phyloP scores from a whole-genome alignment of 257 asterid species.

The Nemophila menziesii region DNA sequence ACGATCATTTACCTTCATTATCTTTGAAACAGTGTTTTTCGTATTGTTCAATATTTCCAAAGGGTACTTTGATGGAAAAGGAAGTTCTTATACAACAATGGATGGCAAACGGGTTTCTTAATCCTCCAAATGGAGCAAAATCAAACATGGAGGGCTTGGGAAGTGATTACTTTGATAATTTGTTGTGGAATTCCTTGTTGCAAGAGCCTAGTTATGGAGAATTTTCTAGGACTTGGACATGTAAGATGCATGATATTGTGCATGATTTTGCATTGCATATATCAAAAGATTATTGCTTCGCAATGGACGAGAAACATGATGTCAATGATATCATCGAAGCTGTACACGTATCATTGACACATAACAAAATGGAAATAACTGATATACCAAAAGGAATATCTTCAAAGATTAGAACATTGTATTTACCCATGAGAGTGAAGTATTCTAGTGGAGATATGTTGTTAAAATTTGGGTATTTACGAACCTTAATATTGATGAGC shows the following conservation, averaged over 20 bases:
- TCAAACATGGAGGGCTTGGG: constrained; percentile 6
- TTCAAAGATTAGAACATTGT: constrained; percentile 3
- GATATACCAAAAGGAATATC: not conserved
- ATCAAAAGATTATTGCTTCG: not conserved
- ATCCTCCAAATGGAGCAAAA: no score
- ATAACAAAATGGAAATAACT: not conserved
- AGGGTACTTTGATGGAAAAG: not conserved
- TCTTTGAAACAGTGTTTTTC: constrained; percentile 9
- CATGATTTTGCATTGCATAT: constrained; percentile 16
- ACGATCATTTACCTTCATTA: constrained; percentile 6
- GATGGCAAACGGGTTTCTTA: no score
- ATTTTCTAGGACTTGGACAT: not conserved
- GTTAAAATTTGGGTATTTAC: constrained; percentile 2
- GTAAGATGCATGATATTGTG: constrained; percentile 19
- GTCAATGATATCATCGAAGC: not conserved
- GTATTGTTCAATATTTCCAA: no score
- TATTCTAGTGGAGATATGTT: not conserved
- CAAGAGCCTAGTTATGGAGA: no score
- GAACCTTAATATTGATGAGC: constrained; percentile 1
- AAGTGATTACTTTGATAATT: not conserved
- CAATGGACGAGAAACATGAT: constrained; percentile 4
- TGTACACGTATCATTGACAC: not conserved
- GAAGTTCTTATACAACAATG: no score
- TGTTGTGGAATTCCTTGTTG: no score
- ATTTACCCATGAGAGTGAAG: not conserved